Evolutionary conservation across 1,284 basidiomycete genomes (phyloP).

Genomic region (Pseudozyma flocculosa): DNA sequence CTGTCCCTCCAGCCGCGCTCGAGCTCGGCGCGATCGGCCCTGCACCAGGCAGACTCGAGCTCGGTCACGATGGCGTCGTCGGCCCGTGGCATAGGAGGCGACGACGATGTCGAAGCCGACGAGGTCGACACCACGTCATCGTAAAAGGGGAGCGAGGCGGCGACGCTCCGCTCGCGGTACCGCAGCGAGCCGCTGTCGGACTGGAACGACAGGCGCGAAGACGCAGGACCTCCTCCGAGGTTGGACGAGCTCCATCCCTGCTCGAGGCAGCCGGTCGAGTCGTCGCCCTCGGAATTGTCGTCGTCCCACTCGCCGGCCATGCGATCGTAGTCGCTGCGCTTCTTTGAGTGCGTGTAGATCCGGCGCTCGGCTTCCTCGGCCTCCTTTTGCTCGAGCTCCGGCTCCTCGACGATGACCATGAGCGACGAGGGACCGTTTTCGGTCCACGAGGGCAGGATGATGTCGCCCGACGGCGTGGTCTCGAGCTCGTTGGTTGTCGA

Average conservation of each 20-base stretch:
- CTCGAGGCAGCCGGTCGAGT: not conserved
- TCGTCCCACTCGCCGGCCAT: not conserved
- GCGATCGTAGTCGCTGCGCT: not conserved
- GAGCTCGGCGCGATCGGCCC: not conserved
- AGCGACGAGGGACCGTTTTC: constrained; percentile 27
- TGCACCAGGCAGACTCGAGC: not conserved
- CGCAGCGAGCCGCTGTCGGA: constrained; percentile 22
- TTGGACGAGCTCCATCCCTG: not conserved
- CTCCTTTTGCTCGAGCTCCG: constrained; percentile 10
- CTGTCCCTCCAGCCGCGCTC: not conserved
- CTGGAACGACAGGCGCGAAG: not conserved
- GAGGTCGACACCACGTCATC: not conserved
- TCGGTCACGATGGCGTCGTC: not conserved
- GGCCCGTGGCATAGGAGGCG: no score
- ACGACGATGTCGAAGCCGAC: no score
- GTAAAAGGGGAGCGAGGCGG: constrained; percentile 13
- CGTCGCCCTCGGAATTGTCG: not conserved
- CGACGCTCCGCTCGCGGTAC: constrained; percentile 20
- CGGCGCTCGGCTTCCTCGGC: not conserved
- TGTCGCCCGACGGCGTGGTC: constrained; percentile 26
- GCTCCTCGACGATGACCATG: constrained; percentile 36
- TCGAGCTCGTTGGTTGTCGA: constrained; percentile 3
- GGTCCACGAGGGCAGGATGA: constrained; percentile 33
- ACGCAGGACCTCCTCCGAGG: not conserved
- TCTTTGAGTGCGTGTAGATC: not conserved